Evolutionary conservation across 352 stramenopile species (phyloP), one percentile per base, ranked within the genome.

Genomic region (Discostella stelligera): DNA sequence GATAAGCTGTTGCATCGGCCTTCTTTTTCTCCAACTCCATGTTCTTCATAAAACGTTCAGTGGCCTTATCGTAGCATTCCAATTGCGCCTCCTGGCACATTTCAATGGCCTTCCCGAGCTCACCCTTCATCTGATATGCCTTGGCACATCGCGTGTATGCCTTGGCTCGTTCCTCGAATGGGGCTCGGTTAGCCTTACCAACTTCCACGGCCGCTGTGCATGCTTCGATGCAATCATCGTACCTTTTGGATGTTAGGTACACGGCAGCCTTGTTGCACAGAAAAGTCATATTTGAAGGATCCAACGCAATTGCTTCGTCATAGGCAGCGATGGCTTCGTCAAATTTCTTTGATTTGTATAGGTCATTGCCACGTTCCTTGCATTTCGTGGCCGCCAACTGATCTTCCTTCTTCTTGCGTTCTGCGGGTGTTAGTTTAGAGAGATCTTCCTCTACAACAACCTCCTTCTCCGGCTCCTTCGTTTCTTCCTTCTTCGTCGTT

Each of bases 281-380:
- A 88, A 98, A 98, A 32, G 95, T 94, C 86, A 99, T 98, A 89
- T 98, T 98, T 56, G 90, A 95, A 11, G 91, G 90, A 84, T 99
- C 94, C 71, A 98, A 92, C 37, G 89, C 92, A 71, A 98, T 98
- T 0, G 97, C 97, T 79, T 98, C 96, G 21, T 97, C 92, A 90
- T 99, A 99, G 63, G 94, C 94, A 64, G 89, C 93, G 25, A 99
- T 61, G 11, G 94, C 95, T 44, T 77, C 74, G 0, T 96, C 89
- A 77, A 99, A 99, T 75, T 92, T 84, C 83, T 99, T 98, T 50
- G 93, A 71, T 90, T 99, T 98, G 95, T 99, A 99, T 6, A 98
- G 87, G 5, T 91, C 89, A 79, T 99, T 99, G 50, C 97, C 97
- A 44, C 93, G 89, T 56, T 97, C 87, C 87, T 99, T 99, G 64